These are phyloP conservation scores for Ceratocystis harringtonii DNA, from an alignment of 2,329 filamentous ascomycete genomes.

Conservation along the genomic window DNA sequence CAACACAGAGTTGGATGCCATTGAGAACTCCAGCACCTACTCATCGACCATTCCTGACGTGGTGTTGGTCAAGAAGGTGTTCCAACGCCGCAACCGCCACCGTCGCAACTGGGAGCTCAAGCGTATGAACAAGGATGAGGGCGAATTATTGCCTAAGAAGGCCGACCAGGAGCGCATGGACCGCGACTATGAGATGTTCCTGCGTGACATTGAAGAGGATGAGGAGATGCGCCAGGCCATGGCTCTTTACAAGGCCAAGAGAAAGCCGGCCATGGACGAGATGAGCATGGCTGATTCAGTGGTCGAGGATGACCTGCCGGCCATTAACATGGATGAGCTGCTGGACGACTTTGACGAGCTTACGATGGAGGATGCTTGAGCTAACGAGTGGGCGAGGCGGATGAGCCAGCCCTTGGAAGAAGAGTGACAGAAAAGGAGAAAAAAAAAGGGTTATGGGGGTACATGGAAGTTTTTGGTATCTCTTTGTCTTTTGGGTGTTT, in stretches of 20 bases:
- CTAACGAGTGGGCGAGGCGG: background rate
- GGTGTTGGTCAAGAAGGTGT: conserved; percentile 92
- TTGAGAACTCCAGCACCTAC: conserved; percentile 66
- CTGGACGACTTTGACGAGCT: conserved; percentile 90
- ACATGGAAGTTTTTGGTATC: conserved; percentile 7
- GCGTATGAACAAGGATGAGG: conserved; percentile 82
- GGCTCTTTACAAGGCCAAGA: conserved; percentile 64
- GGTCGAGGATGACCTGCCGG: conserved; percentile 48
- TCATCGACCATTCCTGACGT: conserved; percentile 75
- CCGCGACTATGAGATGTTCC: conserved; percentile 90
- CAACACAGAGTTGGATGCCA: conserved; percentile 66
- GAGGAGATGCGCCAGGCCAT: conserved; percentile 71
- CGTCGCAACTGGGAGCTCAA: conserved; percentile 88
- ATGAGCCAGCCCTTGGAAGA: background rate
- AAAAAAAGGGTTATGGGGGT: background rate
- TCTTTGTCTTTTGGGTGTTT: background rate
- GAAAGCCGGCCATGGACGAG: conserved; percentile 41
- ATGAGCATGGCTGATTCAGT: conserved; percentile 54
- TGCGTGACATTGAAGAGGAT: conserved; percentile 93
- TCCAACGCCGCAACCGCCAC: conserved; percentile 65
- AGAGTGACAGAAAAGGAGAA: conserved; percentile 2
- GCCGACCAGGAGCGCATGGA: conserved; percentile 79
- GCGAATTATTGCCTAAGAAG: conserved; percentile 73
- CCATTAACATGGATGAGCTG: conserved; percentile 65
- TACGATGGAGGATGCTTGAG: conserved; percentile 45